Evolutionary conservation across 2,329 filamentous ascomycete genomes (phyloP).

Genomic region (Ophiocordyceps sinensis): DNA sequence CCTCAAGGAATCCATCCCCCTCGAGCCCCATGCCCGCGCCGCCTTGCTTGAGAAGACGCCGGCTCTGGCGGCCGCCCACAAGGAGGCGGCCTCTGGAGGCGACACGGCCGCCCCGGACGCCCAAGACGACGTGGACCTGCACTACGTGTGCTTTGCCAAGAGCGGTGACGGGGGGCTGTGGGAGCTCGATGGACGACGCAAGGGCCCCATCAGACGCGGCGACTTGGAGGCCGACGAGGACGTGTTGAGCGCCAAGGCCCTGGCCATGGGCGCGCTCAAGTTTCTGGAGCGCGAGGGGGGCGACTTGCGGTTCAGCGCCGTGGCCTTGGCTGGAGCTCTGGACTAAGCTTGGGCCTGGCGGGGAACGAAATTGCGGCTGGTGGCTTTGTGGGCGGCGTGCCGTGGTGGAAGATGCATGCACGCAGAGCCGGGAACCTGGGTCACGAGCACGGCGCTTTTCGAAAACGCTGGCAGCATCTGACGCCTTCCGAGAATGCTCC

Average conservation of each 20-base stretch:
- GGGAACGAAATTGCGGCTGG: not conserved
- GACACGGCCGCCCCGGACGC: slow-evolving; percentile 68
- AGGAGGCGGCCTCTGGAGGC: slow-evolving; percentile 58
- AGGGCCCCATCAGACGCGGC: slow-evolving; percentile 43
- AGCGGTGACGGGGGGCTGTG: slow-evolving; percentile 45
- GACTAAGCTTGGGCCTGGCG: slow-evolving; percentile 21
- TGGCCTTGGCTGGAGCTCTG: slow-evolving; percentile 36
- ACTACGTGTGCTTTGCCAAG: slow-evolving; percentile 93
- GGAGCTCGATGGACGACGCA: slow-evolving; percentile 45
- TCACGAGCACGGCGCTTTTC: too few relatives aligned
- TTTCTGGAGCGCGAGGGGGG: slow-evolving; percentile 41
- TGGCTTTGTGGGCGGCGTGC: too few relatives aligned
- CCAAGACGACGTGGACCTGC: slow-evolving; percentile 73
- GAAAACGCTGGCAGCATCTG: too few relatives aligned
- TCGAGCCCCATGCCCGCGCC: slow-evolving; percentile 52
- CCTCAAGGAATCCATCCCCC: slow-evolving; percentile 52
- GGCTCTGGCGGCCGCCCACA: slow-evolving; percentile 65
- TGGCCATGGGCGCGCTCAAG: slow-evolving; percentile 51
- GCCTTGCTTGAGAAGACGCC: slow-evolving; percentile 63
- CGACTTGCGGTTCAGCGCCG: slow-evolving; percentile 44
- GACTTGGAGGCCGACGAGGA: slow-evolving; percentile 47
- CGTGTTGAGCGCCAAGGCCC: slow-evolving; percentile 58
- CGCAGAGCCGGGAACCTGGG: too few relatives aligned
- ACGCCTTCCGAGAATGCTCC: too few relatives aligned
- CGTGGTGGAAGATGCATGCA: too few relatives aligned